These are phyloP conservation scores for Cyberlindnera mycetangii DNA, from an alignment of 805 yeast species.

Conservation along the genomic window DNA sequence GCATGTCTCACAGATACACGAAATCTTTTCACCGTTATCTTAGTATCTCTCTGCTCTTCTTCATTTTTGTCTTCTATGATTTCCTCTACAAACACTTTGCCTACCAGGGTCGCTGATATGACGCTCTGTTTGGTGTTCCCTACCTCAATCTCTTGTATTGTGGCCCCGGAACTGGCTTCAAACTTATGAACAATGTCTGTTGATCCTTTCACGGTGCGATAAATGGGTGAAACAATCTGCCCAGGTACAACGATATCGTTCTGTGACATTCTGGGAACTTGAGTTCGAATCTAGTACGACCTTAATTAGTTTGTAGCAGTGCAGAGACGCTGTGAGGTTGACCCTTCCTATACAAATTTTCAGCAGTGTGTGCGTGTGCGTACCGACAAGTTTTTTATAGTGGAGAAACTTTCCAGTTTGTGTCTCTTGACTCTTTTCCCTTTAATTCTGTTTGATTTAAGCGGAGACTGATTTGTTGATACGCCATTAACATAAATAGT, in stretches of 20 bases:
- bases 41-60: slow-evolving; percentile 11
- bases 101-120: slow-evolving; percentile 60
- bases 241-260: slow-evolving; percentile 64
- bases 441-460: too few relatives aligned
- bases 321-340: background rate
- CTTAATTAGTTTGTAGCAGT: background rate
- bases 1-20: slow-evolving; percentile 30
- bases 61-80: slow-evolving; percentile 14
- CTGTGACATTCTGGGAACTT: background rate
- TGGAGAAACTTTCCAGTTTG: background rate
- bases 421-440: background rate
- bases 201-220: slow-evolving; percentile 34
- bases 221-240: slow-evolving; percentile 65
- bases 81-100: slow-evolving; percentile 42
- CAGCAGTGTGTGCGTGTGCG: background rate
- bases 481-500: background rate
- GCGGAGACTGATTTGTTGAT: too few relatives aligned
- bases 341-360: slow-evolving; percentile 1
- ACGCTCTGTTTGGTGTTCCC: slow-evolving; percentile 39
- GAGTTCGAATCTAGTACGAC: too few relatives aligned
- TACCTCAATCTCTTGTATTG: slow-evolving; percentile 42
- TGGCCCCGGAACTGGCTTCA: slow-evolving; percentile 64
- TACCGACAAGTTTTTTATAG: background rate
- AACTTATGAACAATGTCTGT: slow-evolving; percentile 39
- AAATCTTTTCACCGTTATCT: slow-evolving; percentile 5